A percentile compares a stretch with the other conserved stretches of the same genome.
Conservation (phyloP, 352 stramenopile species). For the Thraustochytrium sp. region DNA sequence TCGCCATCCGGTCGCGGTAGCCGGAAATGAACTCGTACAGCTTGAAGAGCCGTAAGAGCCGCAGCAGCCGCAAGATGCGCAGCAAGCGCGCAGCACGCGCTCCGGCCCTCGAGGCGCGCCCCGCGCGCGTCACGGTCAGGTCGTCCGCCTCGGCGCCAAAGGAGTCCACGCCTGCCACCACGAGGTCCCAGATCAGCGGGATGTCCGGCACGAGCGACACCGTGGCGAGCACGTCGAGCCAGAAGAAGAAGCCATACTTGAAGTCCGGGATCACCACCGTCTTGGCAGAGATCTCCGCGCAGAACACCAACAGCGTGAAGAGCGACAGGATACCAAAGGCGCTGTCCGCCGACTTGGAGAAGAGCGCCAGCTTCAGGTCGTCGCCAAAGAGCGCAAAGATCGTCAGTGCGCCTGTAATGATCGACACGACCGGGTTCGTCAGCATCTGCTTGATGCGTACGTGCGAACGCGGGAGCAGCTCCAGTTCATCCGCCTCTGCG, state of each 20-base stretch:
- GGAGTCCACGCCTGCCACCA: conserved; percentile 55
- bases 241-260: conserved; percentile 76
- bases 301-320: conserved; percentile 68
- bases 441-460: neutral
- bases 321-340: conserved; percentile 66
- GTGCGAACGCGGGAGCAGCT: neutral
- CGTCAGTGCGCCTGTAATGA: conserved; percentile 68
- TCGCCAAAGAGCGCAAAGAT: conserved; percentile 79
- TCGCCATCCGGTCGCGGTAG: neutral
- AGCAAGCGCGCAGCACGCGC: conserved; percentile 55
- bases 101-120: conserved; percentile 49
- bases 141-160: conserved; percentile 63
- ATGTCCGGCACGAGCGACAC: conserved; percentile 76
- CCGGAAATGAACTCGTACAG: neutral
- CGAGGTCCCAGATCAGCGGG: neutral
- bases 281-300: conserved; percentile 67
- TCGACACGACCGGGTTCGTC: conserved; percentile 48
- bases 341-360: conserved; percentile 59
- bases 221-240: conserved; percentile 74
- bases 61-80: conserved; percentile 68
- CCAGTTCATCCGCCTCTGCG: neutral
- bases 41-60: conserved; percentile 60
- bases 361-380: conserved; percentile 65
- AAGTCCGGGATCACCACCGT: conserved; percentile 65
- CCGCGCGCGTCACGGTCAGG: conserved; percentile 60